Base-by-base conservation (phyloP, 2,329 filamentous ascomycete species). In the Magnaporthiopsis incrustans region DNA sequence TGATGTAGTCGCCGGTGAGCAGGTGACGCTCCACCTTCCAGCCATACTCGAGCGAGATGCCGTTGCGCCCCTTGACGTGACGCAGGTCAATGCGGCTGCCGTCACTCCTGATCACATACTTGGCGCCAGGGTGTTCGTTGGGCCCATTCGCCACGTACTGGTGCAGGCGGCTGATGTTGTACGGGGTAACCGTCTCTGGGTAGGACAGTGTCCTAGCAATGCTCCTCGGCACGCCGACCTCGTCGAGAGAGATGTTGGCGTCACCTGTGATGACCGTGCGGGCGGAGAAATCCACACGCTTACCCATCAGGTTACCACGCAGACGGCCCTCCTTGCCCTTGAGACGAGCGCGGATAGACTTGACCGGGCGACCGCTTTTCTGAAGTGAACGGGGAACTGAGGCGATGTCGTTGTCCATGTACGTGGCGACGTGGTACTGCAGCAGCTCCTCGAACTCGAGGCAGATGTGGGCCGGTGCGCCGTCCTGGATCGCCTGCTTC, bases 391-490 rank as follows among this genome's bases (percentile, higher is more conserved):
- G 92, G 3, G 95, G 95, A 70, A 96, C 89, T 61, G 94, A 93
- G 67, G 96, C 95, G 77, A 98, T 97, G 75, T 99, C 94, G 72
- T 99, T 99, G 77, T 99, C 95, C 96, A 99, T 99, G 78, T 97
- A 96, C 1, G 96, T 99, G 58, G 96, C 96, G 66, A 99, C 93
- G 73, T 99, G 96, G 73, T 97, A 99, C 74, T 99, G 96, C 53
- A 99, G 81, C 38, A 99, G 80, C 67, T 89, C 87, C 76, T 97
- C 92, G 65, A 97, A 98, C 71, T 99, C 95, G 65, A 88, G 85
- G 22, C 92, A 86, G 69, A 98, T 92, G 77, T 99, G 95, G 68
- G 91, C 88, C 0, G 95, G 92, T 4, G 93, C 93, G 65, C 95
- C 95, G 75, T 97, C 92, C 65, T 91, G 87, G 71, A 96, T 91